Base-by-base conservation (phyloP, 2,329 filamentous ascomycete genomes). In the Beauveria pseudobassiana region DNA sequence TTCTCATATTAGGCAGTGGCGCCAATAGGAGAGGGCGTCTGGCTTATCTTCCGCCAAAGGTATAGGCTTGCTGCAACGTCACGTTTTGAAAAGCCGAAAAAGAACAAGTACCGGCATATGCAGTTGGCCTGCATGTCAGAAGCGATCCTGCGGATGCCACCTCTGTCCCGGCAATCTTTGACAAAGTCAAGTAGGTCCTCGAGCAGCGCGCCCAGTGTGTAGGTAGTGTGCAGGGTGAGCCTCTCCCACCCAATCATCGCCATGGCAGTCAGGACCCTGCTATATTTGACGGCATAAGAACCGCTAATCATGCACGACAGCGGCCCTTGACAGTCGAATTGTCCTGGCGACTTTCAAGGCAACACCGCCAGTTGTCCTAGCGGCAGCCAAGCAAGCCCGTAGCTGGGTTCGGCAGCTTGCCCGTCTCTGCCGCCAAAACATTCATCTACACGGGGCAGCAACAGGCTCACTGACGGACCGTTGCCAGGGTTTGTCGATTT, bases 71-170 rank as follows among this genome's bases (percentile, higher is more conserved):
- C 24, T 52, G 40, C 57, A 45, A 45, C 48, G 38, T 59, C 38
- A 24, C 57, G 26, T 45, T 59, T 38, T 52, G 7, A 43, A 34
- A 45, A 59, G 48, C 57, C 48, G 57, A 59, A 45, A 20, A 20
- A 34, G n/a, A 22, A 51, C n/a, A 59, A 59, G 48, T 52, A 16
- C 57, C 57, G 57, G 48, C 57, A 59, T 42, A 59, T 46, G 57
- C n/a, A 59, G 22, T 42, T 30, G 57, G 52, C 38, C 26, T 59
- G 57, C 57, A 59, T 45, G 52, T 59, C 57, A 26, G 24, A 20
- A 59, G 57, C 48, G 57, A 52, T 52, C 56, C 34, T 45, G 38
- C 9, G 24, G 56, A 59, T 34, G 18, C 24, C 3, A 43, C 22
- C 30, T 59, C 38, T n/a, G 48, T 52, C 22, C 38, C 48, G 30